Conservation (phyloP, 2,329 filamentous ascomycete species). For the Penicillium sclerotiorum region DNA sequence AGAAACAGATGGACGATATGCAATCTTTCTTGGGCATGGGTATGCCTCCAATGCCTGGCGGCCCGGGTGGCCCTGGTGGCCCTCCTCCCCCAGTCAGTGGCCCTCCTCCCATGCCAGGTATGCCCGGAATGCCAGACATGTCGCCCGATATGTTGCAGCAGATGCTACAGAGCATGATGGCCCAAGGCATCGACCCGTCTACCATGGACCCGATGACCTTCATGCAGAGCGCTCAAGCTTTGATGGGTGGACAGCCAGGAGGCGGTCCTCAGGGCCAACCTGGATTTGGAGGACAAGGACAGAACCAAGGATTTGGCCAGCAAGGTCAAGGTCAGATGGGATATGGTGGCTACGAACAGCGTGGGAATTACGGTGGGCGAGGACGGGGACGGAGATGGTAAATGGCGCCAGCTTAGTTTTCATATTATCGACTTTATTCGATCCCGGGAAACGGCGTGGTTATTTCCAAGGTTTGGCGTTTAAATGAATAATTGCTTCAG, state of each 20-base stretch:
- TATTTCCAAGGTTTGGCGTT: conserved; percentile 19
- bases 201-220: conserved; percentile 58
- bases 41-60: conserved; percentile 50
- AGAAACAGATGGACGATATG: conserved; percentile 66
- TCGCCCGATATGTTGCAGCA: conserved; percentile 61
- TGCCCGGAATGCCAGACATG: conserved; percentile 54
- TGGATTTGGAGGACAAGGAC: conserved; percentile 38
- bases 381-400: conserved; percentile 46
- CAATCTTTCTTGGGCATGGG: conserved; percentile 60
- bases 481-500: conserved; percentile 6
- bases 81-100: conserved; percentile 30
- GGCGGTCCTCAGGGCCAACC: conserved; percentile 39
- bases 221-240: conserved; percentile 56
- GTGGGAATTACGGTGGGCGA: conserved; percentile 42
- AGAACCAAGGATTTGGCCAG: conserved; percentile 38
- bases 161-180: conserved; percentile 59
- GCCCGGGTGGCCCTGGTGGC: conserved; percentile 32
- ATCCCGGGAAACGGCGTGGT: conserved; percentile 10
- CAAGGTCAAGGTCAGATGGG: conserved; percentile 46
- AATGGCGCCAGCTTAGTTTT: conserved; percentile 11
- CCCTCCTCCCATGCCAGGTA: conserved; percentile 39
- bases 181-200: conserved; percentile 56
- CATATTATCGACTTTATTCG: conserved; percentile 4
- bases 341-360: conserved; percentile 45
- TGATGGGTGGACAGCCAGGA: conserved; percentile 49